Conservation (phyloP, 2,329 filamentous ascomycete genomes). For the Diaporthe nobilis region DNA sequence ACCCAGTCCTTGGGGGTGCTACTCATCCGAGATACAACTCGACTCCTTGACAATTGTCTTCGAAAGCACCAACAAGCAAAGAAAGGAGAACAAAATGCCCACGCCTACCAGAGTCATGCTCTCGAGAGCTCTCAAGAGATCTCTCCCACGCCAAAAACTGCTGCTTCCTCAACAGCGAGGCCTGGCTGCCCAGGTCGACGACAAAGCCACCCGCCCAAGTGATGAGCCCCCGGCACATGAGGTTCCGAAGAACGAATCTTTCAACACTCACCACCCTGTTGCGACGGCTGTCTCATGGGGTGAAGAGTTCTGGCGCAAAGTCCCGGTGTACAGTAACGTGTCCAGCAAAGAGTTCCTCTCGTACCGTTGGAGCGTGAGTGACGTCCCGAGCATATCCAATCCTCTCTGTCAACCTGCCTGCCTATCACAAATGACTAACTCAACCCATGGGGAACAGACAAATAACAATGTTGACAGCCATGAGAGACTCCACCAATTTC, state of each 20-base stretch:
- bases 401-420: too few relatives aligned
- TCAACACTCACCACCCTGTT: background rate
- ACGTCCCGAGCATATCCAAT: too few relatives aligned
- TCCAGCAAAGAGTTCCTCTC: conserved; percentile 63
- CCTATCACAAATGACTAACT: background rate
- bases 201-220: background rate
- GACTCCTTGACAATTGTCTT: background rate
- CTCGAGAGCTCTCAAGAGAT: background rate
- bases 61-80: too few relatives aligned
- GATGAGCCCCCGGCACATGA: background rate
- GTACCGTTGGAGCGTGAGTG: conserved; percentile 69
- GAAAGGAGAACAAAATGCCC: background rate
- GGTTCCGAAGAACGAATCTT: background rate
- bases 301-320: conserved; percentile 65
- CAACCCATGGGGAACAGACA: background rate
- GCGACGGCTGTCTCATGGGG: background rate
- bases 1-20: background rate
- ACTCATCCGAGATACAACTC: background rate
- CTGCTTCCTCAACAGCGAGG: conserved; percentile 8
- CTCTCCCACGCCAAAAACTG: background rate
- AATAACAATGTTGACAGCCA: conserved; percentile 64
- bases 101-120: background rate
- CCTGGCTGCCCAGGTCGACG: background rate
- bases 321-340: conserved; percentile 65
- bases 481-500: conserved; percentile 62